phyloP scores from a whole-genome alignment of 1,139 yeast species.

The Hanseniaspora gamundiae region DNA sequence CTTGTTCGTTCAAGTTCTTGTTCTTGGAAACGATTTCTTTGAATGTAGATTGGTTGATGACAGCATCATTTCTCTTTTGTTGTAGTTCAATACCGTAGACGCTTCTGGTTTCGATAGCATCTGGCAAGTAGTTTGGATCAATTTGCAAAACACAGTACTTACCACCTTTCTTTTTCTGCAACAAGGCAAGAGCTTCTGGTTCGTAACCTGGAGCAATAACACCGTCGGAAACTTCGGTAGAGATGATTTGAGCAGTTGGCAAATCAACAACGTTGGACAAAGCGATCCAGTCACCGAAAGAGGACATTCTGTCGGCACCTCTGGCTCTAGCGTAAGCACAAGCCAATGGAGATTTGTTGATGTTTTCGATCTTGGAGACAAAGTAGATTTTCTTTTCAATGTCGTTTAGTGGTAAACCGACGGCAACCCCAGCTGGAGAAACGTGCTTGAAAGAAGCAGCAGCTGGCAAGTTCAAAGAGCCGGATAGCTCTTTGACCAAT shows the following conservation, averaged over 20 bases:
- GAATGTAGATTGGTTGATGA: slow-evolving; percentile 77
- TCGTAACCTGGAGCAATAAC: slow-evolving; percentile 96
- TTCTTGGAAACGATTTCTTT: slow-evolving; percentile 83
- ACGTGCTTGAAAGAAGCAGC: slow-evolving; percentile 99
- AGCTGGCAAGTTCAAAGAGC: slow-evolving; percentile 90
- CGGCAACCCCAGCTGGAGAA: slow-evolving; percentile 98
- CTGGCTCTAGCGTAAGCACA: slow-evolving; percentile 98
- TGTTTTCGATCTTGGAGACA: slow-evolving; percentile 85
- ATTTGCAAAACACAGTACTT: slow-evolving; percentile 93
- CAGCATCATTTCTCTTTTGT: slow-evolving; percentile 96
- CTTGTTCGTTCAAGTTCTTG: slow-evolving; percentile 83
- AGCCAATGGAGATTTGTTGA: slow-evolving; percentile 71
- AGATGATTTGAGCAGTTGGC: slow-evolving; percentile 92
- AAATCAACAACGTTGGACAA: slow-evolving; percentile 90
- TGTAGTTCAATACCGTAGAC: slow-evolving; percentile 91
- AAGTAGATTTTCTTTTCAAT: slow-evolving; percentile 90
- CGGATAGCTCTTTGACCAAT: slow-evolving; percentile 88
- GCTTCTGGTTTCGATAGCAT: slow-evolving; percentile 73
- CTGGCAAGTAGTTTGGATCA: slow-evolving; percentile 88
- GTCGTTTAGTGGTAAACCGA: slow-evolving; percentile 83
- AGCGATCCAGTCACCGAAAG: slow-evolving; percentile 97
- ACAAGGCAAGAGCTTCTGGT: slow-evolving; percentile 79
- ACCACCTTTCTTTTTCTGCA: slow-evolving; percentile 90
- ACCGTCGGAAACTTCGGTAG: slow-evolving; percentile 96
- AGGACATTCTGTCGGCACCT: slow-evolving; percentile 99